Evolutionary conservation across 2,329 filamentous ascomycete species (phyloP), one percentile per base, ranked within the genome.

Genomic region (Aspergillus ochraceus): DNA sequence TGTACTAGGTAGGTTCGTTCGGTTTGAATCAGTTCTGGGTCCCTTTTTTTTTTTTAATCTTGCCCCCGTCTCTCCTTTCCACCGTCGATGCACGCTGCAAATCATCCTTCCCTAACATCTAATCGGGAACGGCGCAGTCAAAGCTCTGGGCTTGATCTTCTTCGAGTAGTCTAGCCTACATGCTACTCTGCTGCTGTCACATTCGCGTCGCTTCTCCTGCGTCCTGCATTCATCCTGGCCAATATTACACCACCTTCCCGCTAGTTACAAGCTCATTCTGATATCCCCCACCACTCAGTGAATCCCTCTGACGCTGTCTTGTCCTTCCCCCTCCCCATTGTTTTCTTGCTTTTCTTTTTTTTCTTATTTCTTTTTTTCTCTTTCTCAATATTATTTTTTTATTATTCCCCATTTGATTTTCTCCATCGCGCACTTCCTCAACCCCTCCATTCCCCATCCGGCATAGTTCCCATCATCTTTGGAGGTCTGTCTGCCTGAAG

Each of bases 221-320:
- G 64, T 72, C 66, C 69, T 74, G 71, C 71, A 73, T 68, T 63
- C 65, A 75, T 70, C 71, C 71, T 71, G 64, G 72, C 68, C 69
- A 64, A 71, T 70, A 74, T 75, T 75, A 75, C 73, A 75, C 73
- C 66, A 70, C 68, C 66, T 70, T 72, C 65, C 70, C 71, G 69
- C 71, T 73, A 74, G 68, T 73, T 68, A 72, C 70, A 68, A 72
- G 70, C 66, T 66, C 67, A 65, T 69, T 62, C 66, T 72, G 65
- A 71, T 71, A 70, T 68, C 65, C 64, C 26, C 63, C 63, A 64
- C 66, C 65, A 63, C 54, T 62, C 62, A 64, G 54, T 62, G 55
- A 56, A 49, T 66, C 55, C 54, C 59, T 66, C 59, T 61, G 54
- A 57, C 55, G 52, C 55, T 64, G 52, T 63, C 61, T 53, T 64